Conservation (phyloP, 1,284 basidiomycete species). For the Malassezia furfur region DNA sequence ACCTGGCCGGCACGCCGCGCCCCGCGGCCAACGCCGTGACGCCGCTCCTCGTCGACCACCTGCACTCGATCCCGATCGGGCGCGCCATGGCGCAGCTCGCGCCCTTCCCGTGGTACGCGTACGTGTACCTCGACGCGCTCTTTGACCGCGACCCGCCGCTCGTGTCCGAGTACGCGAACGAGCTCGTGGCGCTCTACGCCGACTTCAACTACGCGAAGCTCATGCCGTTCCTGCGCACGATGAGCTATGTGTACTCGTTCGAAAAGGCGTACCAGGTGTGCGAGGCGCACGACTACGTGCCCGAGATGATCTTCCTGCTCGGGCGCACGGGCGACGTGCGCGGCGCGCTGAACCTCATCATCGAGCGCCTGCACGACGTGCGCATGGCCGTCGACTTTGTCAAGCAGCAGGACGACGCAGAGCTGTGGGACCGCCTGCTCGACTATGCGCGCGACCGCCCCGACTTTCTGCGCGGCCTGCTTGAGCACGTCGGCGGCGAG, state of each 20-base stretch:
- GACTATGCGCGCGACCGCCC: constrained; percentile 88
- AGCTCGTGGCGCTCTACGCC: constrained; percentile 82
- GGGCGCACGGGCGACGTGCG: constrained; percentile 97
- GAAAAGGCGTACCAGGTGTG: constrained; percentile 87
- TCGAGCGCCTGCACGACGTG: constrained; percentile 87
- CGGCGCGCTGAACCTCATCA: constrained; percentile 83
- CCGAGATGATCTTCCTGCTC: constrained; percentile 94
- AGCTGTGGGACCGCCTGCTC: constrained; percentile 93
- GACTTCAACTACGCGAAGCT: constrained; percentile 69
- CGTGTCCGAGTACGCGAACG: constrained; percentile 70
- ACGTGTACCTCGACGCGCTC: constrained; percentile 83
- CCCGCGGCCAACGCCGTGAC: constrained; percentile 60
- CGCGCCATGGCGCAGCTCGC: constrained; percentile 80
- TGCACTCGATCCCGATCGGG: constrained; percentile 82
- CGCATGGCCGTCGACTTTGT: constrained; percentile 85
- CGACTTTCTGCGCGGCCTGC: constrained; percentile 79
- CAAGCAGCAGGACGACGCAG: constrained; percentile 90
- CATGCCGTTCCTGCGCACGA: constrained; percentile 77
- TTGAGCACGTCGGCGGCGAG: constrained; percentile 87
- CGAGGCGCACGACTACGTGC: constrained; percentile 72
- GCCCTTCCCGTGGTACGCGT: constrained; percentile 68
- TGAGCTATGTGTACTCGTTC: constrained; percentile 78
- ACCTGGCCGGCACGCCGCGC: constrained; percentile 53
- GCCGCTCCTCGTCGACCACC: constrained; percentile 79
- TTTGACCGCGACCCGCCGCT: constrained; percentile 76